Evolutionary conservation across 352 stramenopile genomes (phyloP).

Genomic region (Pythium pectinolyticum): DNA sequence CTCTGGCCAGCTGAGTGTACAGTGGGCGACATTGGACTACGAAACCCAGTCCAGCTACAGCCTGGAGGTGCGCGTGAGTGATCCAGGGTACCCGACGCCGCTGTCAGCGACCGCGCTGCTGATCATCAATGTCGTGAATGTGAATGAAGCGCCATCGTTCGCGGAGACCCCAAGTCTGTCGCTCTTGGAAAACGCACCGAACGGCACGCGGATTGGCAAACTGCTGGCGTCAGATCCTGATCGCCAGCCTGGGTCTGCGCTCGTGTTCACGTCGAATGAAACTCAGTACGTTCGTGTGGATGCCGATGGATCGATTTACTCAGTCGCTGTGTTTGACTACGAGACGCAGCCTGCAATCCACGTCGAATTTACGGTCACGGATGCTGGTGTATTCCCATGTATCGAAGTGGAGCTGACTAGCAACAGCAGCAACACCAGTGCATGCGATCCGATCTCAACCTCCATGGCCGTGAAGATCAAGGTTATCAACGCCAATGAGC

Average conservation of each 20-base stretch:
- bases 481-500: conserved; percentile 53
- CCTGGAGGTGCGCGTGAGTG: conserved; percentile 45
- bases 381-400: conserved; percentile 34
- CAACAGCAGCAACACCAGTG: conserved; percentile 14
- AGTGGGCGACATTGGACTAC: conserved; percentile 50
- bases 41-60: conserved; percentile 39
- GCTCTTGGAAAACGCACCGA: conserved; percentile 44
- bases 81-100: conserved; percentile 39
- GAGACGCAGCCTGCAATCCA: conserved; percentile 33
- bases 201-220: conserved; percentile 34
- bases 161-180: conserved; percentile 26
- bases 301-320: conserved; percentile 20
- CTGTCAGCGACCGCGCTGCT: conserved; percentile 34
- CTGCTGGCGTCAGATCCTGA: conserved; percentile 43
- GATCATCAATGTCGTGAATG: conserved; percentile 38
- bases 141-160: conserved; percentile 54
- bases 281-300: conserved; percentile 31
- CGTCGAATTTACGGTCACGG: conserved; percentile 38
- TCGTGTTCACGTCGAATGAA: conserved; percentile 40
- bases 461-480: conserved; percentile 9
- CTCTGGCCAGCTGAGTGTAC: conserved; percentile 47
- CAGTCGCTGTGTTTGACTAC: conserved; percentile 33
- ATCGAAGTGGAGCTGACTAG: background rate
- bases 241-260: background rate
- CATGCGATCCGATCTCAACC: conserved; percentile 18